Evolutionary conservation across 1,284 basidiomycete genomes (phyloP), one percentile per base, ranked within the genome.

Genomic region (Ganoderma multipileum): DNA sequence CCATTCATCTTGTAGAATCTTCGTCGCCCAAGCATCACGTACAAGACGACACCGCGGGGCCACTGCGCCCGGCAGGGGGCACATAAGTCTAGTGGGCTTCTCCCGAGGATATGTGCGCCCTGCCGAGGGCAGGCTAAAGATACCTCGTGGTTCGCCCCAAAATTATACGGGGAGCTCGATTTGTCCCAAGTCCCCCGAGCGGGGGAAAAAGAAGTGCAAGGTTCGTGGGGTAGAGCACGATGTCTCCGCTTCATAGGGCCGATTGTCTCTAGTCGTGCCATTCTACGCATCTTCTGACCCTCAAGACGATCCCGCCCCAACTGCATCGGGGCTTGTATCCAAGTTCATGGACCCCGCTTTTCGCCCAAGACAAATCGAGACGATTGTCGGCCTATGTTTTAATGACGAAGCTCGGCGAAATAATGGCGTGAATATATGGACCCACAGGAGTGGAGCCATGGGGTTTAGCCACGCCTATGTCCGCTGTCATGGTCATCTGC

Each of bases 41-140:
- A 58, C 30, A 58, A 58, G 52, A 50, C 47, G 47, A 26, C n/a
- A 50, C 47, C n/a, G 3, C n/a, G 2, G 42, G n/a, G 42, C 20
- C 26, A 52, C 52, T 33, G 28, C 52, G 52, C 28, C 52, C 52
- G 52, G 52, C 52, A 28, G 28, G 52, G 57, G 57, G 57, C 18
- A n/a, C 57, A 36, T 20, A 59, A 33, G 57, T 16, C 57, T 39
- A 59, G 26, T 12, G 57, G n/a, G 26, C 57, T 58, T 58, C 26
- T 54, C 28, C 33, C 57, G n/a, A 58, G 36, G 9, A 38, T 36
- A 16, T 59, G 57, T 39, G 57, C 57, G 33, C 33, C 30, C 61
- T 47, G 59, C 59, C 52, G 28, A 55, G 42, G 61, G 20, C n/a
- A 47, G 28, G 44, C 61, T 54, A 54, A 63, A 52, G 18, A 63